These are phyloP conservation scores for Pleurotus djamor DNA, from an alignment of 768 basidiomycete species.

Conservation along the genomic window DNA sequence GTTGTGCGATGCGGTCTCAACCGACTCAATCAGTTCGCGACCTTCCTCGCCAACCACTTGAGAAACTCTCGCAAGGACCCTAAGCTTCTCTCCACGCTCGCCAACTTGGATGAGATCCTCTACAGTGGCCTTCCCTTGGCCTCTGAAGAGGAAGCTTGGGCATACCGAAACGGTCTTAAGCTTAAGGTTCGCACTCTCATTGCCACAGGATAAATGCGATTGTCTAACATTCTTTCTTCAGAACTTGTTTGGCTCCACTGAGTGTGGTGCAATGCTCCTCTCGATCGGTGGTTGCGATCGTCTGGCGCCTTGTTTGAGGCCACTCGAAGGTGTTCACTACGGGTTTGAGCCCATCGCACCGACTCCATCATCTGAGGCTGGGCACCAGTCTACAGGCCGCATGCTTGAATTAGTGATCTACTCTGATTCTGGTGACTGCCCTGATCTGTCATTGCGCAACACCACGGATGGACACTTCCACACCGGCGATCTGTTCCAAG, in stretches of 20 bases:
- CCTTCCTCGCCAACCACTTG: conserved; percentile 66
- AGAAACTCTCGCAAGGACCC: conserved; percentile 56
- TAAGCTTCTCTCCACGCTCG: conserved; percentile 56
- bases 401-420: conserved; percentile 72
- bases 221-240: conserved; percentile 25
- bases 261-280: conserved; percentile 71
- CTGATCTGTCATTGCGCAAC: conserved; percentile 52
- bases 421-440: conserved; percentile 67
- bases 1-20: conserved; percentile 65
- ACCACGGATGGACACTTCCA: conserved; percentile 70
- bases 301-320: conserved; percentile 49
- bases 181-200: conserved; percentile 48
- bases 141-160: conserved; percentile 72
- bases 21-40: conserved; percentile 72
- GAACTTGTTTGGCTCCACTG: conserved; percentile 83
- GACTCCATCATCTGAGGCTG: conserved; percentile 31
- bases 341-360: conserved; percentile 59
- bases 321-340: conserved; percentile 64
- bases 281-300: conserved; percentile 53
- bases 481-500: conserved; percentile 80
- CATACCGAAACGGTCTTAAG: conserved; percentile 58
- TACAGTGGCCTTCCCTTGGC: conserved; percentile 66
- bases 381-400: conserved; percentile 52
- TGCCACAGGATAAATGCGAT: conserved; percentile 13
- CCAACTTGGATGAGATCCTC: conserved; percentile 58